Percentiles rank a stretch among this genome's conserved stretches.
phyloP scores from a whole-genome alignment of 169 alveolate genomes.

The Babesia gibsoni region DNA sequence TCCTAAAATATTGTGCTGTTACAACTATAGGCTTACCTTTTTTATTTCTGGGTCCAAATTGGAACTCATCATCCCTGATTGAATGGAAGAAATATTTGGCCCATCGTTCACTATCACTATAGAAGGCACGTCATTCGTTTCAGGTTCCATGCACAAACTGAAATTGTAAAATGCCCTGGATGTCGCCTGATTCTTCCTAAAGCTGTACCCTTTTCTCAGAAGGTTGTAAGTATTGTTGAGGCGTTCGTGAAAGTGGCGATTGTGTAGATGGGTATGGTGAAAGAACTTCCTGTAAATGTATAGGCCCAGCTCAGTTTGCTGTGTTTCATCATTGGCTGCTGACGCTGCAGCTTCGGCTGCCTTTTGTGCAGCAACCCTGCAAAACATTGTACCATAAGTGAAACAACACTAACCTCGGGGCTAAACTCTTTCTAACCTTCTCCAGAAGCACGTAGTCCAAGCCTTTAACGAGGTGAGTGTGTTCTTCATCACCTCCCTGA shows the following conservation, averaged over 20 bases:
- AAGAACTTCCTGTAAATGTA: constrained; percentile 63
- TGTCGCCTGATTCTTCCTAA: constrained; percentile 2
- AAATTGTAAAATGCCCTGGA: constrained; percentile 48
- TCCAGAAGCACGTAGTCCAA: constrained; percentile 71
- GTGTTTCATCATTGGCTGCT: constrained; percentile 10
- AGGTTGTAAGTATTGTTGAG: constrained; percentile 48
- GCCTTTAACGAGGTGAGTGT: constrained; percentile 76
- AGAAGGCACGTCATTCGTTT: constrained; percentile 64
- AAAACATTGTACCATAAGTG: background rate
- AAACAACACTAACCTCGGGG: background rate
- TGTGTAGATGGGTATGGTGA: constrained; percentile 69
- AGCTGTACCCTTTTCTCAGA: constrained; percentile 49
- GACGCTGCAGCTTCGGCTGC: constrained; percentile 2
- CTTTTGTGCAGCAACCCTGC: background rate
- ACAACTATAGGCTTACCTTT: background rate
- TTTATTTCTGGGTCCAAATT: background rate
- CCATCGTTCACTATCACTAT: constrained; percentile 51
- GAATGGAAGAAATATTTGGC: constrained; percentile 1
- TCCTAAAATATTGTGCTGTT: background rate
- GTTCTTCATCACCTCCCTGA: constrained; percentile 78
- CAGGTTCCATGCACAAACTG: constrained; percentile 60
- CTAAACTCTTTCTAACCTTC: constrained; percentile 66
- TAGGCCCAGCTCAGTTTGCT: constrained; percentile 58
- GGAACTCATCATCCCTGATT: background rate
- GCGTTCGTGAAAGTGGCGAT: constrained; percentile 59